Evolutionary conservation across 2,329 filamentous ascomycete species (phyloP).

Genomic region (Aureobasidium subglaciale): DNA sequence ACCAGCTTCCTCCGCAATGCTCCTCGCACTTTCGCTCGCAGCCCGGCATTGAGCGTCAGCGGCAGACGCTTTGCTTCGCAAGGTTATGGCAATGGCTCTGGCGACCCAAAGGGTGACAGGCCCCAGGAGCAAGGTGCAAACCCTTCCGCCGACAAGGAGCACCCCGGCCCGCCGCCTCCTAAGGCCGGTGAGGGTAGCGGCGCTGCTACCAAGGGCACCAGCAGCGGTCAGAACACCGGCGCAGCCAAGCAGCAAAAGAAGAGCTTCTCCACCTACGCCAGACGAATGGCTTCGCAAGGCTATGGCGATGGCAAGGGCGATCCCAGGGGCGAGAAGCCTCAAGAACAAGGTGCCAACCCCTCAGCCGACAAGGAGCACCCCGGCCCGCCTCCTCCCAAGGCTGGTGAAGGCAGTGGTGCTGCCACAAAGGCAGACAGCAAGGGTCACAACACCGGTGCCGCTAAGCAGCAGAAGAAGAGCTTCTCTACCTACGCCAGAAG

Average conservation of each 20-base stretch:
- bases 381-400: slow-evolving; percentile 37
- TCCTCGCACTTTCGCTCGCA: slow-evolving; percentile 19
- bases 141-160: slow-evolving; percentile 34
- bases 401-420: slow-evolving; percentile 29
- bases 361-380: slow-evolving; percentile 39
- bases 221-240: slow-evolving; percentile 16
- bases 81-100: slow-evolving; percentile 38
- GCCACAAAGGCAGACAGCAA: slow-evolving; percentile 24
- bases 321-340: slow-evolving; percentile 37
- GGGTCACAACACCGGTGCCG: slow-evolving; percentile 17
- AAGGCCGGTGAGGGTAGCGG: slow-evolving; percentile 33
- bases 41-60: slow-evolving; percentile 15
- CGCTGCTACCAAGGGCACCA: slow-evolving; percentile 25
- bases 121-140: slow-evolving; percentile 36
- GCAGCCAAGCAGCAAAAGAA: slow-evolving; percentile 17
- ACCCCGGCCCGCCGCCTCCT: slow-evolving; percentile 39
- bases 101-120: slow-evolving; percentile 38
- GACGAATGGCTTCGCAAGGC: slow-evolving; percentile 30
- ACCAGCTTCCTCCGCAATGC: slow-evolving; percentile 18
- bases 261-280: slow-evolving; percentile 12
- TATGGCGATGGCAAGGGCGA: slow-evolving; percentile 39
- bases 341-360: slow-evolving; percentile 35
- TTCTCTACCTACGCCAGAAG: slow-evolving; percentile 10
- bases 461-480: slow-evolving; percentile 15
- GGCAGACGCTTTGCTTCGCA: slow-evolving; percentile 28